phyloP scores from a whole-genome alignment of 2,329 filamentous ascomycete species.

The Penicillium sp. region DNA sequence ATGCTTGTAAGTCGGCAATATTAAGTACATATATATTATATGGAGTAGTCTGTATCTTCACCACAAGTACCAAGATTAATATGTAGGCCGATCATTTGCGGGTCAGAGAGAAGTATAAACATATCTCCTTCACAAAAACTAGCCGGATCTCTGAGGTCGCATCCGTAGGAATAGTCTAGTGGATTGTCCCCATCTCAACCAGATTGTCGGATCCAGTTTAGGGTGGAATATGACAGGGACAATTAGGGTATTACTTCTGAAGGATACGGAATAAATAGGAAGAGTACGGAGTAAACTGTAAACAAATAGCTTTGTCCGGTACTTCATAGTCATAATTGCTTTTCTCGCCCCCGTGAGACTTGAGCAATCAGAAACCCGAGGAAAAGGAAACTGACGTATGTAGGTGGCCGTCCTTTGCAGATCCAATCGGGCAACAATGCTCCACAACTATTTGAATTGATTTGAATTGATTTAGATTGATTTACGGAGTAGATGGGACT shows the following conservation, averaged over 20 bases:
- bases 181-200: constrained; percentile 19
- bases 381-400: constrained; percentile 11
- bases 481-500: no score
- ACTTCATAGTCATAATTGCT: background rate
- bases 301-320: constrained; percentile 1
- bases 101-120: background rate
- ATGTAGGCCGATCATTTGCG: background rate
- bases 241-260: background rate
- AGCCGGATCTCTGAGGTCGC: background rate
- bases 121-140: background rate
- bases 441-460: background rate
- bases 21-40: background rate
- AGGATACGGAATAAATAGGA: background rate
- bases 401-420: constrained; percentile 2
- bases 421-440: constrained; percentile 5
- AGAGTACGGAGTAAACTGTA: background rate
- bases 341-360: background rate
- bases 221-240: constrained; percentile 12
- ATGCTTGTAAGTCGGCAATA: background rate
- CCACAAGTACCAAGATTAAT: background rate
- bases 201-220: constrained; percentile 20
- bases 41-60: background rate
- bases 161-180: background rate
- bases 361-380: constrained; percentile 10
- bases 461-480: background rate